Percentiles rank a stretch among this genome's conserved stretches.
phyloP scores from a whole-genome alignment of 306 rosid species.

The Vachellia collinsii region DNA sequence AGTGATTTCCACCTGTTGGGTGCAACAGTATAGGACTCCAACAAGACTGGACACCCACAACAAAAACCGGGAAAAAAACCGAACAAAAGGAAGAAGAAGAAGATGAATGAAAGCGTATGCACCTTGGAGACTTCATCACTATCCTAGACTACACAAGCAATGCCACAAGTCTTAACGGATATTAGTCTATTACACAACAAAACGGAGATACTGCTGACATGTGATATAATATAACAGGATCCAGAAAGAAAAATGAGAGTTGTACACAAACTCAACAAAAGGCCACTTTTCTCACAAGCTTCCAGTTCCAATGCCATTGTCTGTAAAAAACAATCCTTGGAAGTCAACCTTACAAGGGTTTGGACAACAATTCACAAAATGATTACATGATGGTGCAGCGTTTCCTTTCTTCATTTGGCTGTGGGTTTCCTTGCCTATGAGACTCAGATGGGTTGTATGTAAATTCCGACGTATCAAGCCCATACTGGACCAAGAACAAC shows the following conservation, averaged over 20 bases:
- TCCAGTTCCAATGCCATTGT: conserved; percentile 37
- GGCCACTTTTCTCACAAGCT: conserved; percentile 28
- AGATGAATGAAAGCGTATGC: not conserved
- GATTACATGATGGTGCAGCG: conserved; percentile 88
- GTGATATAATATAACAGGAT: conserved; percentile 29
- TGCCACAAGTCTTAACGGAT: conserved; percentile 16
- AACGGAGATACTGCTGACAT: conserved; percentile 37
- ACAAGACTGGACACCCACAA: not conserved
- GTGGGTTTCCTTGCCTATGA: conserved; percentile 68
- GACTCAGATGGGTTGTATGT: conserved; percentile 97
- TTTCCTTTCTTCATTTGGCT: conserved; percentile 89
- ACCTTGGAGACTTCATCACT: conserved; percentile 24
- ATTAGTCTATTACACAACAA: conserved; percentile 30
- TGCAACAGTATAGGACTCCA: not conserved
- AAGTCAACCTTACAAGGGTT: conserved; percentile 34
- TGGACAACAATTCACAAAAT: conserved; percentile 34
- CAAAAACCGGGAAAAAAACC: not conserved
- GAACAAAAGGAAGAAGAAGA: not conserved
- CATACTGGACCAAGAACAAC: conserved; percentile 66
- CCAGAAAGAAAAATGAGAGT: conserved; percentile 40
- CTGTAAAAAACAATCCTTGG: conserved; percentile 34
- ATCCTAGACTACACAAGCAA: conserved; percentile 32
- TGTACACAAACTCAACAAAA: conserved; percentile 50
- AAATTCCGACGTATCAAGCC: conserved; percentile 90
- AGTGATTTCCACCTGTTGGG: not conserved